Percentiles rank a stretch among this genome's conserved stretches.
Conservation (phyloP, 805 yeast genomes). For the Ogataea glucozyma region DNA sequence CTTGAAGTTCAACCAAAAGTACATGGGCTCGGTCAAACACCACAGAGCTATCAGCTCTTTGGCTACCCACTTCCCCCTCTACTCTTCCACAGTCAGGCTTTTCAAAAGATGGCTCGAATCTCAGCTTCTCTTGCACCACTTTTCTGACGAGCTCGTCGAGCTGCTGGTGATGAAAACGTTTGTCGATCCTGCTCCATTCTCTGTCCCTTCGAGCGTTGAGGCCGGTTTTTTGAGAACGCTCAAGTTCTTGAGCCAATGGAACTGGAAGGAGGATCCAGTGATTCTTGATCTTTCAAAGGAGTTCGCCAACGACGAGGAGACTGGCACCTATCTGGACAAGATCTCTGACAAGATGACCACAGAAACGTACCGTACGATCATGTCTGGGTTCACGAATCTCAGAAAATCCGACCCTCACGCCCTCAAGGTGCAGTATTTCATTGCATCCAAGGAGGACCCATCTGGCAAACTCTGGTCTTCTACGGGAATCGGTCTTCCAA, state of each 20-base stretch:
- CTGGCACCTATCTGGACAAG: slow-evolving; percentile 38
- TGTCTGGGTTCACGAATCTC: slow-evolving; percentile 62
- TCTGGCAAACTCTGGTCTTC: slow-evolving; percentile 78
- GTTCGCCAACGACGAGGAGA: slow-evolving; percentile 29
- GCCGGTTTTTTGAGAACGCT: slow-evolving; percentile 79
- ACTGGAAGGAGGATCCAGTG: slow-evolving; percentile 89
- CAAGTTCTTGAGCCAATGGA: slow-evolving; percentile 77
- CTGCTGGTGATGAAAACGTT: slow-evolving; percentile 80
- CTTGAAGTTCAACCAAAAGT: slow-evolving; percentile 63
- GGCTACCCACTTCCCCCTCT: slow-evolving; percentile 68
- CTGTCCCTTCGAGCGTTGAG: slow-evolving; percentile 74
- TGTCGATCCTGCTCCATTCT: slow-evolving; percentile 84
- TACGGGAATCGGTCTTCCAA: slow-evolving; percentile 54
- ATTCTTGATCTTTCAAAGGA: slow-evolving; percentile 73
- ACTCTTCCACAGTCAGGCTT: slow-evolving; percentile 77
- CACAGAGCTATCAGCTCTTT: slow-evolving; percentile 74
- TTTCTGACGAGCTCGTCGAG: slow-evolving; percentile 79
- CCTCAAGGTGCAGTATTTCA: slow-evolving; percentile 72
- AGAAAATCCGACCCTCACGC: slow-evolving; percentile 83
- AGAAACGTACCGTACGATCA: slow-evolving; percentile 60
- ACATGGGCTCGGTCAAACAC: slow-evolving; percentile 72
- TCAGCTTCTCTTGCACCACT: slow-evolving; percentile 70
- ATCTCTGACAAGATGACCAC: slow-evolving; percentile 63
- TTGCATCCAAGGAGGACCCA: slow-evolving; percentile 82
- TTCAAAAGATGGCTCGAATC: slow-evolving; percentile 89